These are phyloP conservation scores for Aaosphaeria pasadenensis DNA, from an alignment of 2,329 filamentous ascomycete species.

Conservation along the genomic window DNA sequence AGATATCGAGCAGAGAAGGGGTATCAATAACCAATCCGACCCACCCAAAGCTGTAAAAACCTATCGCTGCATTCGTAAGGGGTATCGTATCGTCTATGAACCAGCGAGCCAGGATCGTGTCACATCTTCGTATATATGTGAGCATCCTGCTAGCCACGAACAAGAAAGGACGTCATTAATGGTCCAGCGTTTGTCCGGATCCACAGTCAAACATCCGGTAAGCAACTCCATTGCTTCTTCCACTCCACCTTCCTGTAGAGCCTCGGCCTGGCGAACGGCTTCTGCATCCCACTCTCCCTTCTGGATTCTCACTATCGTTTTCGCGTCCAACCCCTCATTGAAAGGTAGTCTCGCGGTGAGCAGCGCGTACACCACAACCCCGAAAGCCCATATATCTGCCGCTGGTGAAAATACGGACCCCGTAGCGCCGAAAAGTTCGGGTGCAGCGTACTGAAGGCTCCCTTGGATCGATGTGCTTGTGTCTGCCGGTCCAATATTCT, in stretches of 20 bases:
- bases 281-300: constrained; percentile 58
- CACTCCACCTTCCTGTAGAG: constrained; percentile 31
- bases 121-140: constrained; percentile 24
- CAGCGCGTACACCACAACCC: constrained; percentile 60
- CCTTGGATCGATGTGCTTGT: constrained; percentile 59
- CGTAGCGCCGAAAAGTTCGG: constrained; percentile 45
- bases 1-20: no score
- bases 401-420: constrained; percentile 48
- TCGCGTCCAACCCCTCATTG: constrained; percentile 57
- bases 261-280: constrained; percentile 45
- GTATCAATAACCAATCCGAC: no score
- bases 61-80: no score
- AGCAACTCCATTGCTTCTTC: constrained; percentile 56
- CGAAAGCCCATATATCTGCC: constrained; percentile 67
- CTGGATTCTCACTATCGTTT: constrained; percentile 58
- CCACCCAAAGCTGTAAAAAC: no score
- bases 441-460: constrained; percentile 56
- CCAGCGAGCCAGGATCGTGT: constrained; percentile 26
- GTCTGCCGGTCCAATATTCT: constrained; percentile 53
- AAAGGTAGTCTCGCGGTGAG: constrained; percentile 62
- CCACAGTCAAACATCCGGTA: constrained; percentile 57
- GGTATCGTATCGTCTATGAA: background rate
- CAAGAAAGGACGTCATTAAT: constrained; percentile 55
- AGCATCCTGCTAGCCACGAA: constrained; percentile 50
- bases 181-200: constrained; percentile 54